These are phyloP conservation scores for Agroathelia rolfsii DNA, from an alignment of 1,284 basidiomycete species.

Conservation along the genomic window DNA sequence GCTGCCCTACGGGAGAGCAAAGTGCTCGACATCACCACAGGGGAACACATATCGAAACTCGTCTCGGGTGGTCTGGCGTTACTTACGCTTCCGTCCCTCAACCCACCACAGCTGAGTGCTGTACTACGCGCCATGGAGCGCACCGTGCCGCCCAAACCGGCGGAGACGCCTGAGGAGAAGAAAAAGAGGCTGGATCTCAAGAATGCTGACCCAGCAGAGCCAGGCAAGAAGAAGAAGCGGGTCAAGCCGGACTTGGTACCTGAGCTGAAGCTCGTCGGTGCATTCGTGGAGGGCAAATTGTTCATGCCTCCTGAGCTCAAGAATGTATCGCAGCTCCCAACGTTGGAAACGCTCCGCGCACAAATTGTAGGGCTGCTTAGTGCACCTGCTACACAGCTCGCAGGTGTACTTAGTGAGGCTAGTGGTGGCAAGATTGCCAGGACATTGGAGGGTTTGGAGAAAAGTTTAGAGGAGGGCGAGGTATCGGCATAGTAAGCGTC, in stretches of 20 bases:
- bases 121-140: constrained; percentile 62
- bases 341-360: constrained; percentile 58
- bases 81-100: constrained; percentile 54
- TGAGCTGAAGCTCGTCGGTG: constrained; percentile 63
- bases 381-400: constrained; percentile 59
- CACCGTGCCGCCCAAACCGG: constrained; percentile 46
- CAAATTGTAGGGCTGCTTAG: constrained; percentile 71
- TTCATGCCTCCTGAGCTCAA: constrained; percentile 47
- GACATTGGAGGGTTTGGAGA: constrained; percentile 70
- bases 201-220: constrained; percentile 49
- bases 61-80: constrained; percentile 55
- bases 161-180: constrained; percentile 41
- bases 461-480: constrained; percentile 53
- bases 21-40: constrained; percentile 36
- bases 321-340: constrained; percentile 58
- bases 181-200: constrained; percentile 39
- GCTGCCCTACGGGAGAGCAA: constrained; percentile 54
- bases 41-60: constrained; percentile 40
- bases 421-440: constrained; percentile 64
- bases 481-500: too few species aligned
- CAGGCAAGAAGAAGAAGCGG: constrained; percentile 56
- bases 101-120: constrained; percentile 60
- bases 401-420: constrained; percentile 60
- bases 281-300: constrained; percentile 63
- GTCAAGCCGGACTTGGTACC: constrained; percentile 43